Percentiles rank a stretch among this genome's conserved stretches.
phyloP scores from a whole-genome alignment of 2,329 filamentous ascomycete species.

The Aspergillus fijiensis region DNA sequence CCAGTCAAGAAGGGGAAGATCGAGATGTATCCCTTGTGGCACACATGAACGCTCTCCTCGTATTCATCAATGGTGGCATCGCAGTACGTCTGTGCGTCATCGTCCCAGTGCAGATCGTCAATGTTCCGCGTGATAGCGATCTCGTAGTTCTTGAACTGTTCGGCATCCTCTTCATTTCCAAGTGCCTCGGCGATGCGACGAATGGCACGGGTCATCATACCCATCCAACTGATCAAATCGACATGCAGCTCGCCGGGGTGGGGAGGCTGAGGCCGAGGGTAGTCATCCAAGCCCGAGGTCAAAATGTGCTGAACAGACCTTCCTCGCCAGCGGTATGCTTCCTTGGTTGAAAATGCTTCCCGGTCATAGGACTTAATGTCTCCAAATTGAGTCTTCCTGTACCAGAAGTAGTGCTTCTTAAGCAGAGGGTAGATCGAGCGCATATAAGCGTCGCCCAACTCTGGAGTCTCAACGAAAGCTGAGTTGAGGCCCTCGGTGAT shows the following conservation, averaged over 20 bases:
- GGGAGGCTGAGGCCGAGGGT: conserved; percentile 87
- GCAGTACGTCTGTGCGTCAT: conserved; percentile 78
- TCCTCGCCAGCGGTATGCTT: conserved; percentile 93
- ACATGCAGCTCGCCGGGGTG: conserved; percentile 95
- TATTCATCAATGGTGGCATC: conserved; percentile 94
- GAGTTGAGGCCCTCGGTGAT: conserved; percentile 55
- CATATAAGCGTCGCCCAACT: conserved; percentile 69
- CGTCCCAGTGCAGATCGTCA: conserved; percentile 89
- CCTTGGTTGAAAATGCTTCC: conserved; percentile 80
- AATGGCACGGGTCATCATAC: conserved; percentile 89
- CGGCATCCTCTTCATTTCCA: conserved; percentile 72
- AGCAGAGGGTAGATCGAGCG: conserved; percentile 80
- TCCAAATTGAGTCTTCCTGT: conserved; percentile 84
- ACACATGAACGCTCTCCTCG: conserved; percentile 85
- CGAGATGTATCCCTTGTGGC: conserved; percentile 94
- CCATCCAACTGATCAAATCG: conserved; percentile 94
- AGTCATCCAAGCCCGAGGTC: conserved; percentile 93
- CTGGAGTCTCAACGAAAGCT: conserved; percentile 65
- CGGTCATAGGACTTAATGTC: conserved; percentile 91
- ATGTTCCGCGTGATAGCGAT: conserved; percentile 81
- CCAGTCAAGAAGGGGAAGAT: conserved; percentile 90
- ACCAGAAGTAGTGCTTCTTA: conserved; percentile 90
- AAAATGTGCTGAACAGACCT: conserved; percentile 83
- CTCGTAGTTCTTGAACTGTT: conserved; percentile 69
- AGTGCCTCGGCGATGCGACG: conserved; percentile 74